Percentiles rank a stretch among this genome's conserved stretches.
Conservation (phyloP, 2,329 filamentous ascomycete genomes). For the Apiospora aurea region DNA sequence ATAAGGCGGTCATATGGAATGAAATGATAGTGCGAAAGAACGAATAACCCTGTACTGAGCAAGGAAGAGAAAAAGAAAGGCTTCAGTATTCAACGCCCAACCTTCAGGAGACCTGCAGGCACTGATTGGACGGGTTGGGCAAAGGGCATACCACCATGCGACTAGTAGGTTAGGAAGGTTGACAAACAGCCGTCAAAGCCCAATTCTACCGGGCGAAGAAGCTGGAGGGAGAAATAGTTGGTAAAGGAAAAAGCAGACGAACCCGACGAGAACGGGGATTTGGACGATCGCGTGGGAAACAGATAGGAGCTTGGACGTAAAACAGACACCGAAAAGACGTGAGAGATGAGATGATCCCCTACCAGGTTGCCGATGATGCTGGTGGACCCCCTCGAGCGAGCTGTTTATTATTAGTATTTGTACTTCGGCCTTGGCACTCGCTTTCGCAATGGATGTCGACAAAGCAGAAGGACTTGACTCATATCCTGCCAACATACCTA, state of each 20-base stretch:
- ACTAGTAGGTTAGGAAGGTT: not conserved
- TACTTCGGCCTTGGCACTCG: not conserved
- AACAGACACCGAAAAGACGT: not conserved
- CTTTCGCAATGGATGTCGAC: not conserved
- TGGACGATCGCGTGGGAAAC: conserved; percentile 12
- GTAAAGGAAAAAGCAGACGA: not conserved
- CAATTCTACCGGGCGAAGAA: not conserved
- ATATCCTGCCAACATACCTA: not conserved
- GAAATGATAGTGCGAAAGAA: conserved; percentile 3
- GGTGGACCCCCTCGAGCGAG: conserved; percentile 3
- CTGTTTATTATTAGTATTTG: not conserved
- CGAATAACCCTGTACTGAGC: not conserved
- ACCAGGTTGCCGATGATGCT: conserved; percentile 5
- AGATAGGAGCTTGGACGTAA: conserved; percentile 14
- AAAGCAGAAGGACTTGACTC: not conserved
- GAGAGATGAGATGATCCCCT: conserved; percentile 14
- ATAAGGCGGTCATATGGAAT: conserved; percentile 9
- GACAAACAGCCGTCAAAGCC: not conserved
- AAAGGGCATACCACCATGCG: not conserved
- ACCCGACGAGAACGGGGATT: not conserved
- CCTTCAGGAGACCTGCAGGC: not conserved
- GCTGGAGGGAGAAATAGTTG: not conserved
- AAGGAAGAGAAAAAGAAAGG: not conserved
- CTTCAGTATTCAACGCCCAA: not conserved
- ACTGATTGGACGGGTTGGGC: not conserved